Evolutionary conservation across 441 rosid genomes (phyloP), one percentile per base, ranked within the genome.

Genomic region (Biscutella laevigata): DNA sequence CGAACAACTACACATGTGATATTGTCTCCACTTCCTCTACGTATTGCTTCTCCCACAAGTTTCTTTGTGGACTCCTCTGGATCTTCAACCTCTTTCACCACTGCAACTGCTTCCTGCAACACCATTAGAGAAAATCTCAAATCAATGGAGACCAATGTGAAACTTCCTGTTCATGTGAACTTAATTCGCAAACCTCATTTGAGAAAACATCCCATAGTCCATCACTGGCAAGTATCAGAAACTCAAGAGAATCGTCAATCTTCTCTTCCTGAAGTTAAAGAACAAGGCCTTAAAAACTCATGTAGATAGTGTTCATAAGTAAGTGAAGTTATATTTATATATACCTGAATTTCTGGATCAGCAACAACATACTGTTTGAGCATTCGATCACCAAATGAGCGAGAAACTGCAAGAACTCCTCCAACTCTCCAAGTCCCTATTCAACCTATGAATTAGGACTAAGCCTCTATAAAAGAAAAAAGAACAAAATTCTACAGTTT

Each of bases 351-450:
- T 60, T 91, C 98, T 38, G 98, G 98, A 62, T 91, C 98, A 44
- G 98, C 96, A 67, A 91, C 96, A 71, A 91, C 98, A 66, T 79
- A 91, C 57, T 80, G 89, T 83, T 91, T 91, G 59, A 91, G 72
- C 21, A 85, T 77, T 58, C 85, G 71, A 70, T 88, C 96, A 59
- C 98, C 98, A 74, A 91, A 91, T 3, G 98, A 94, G 29, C 98
- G 98, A 63, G 98, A 91, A 62, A 91, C 95, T 4, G 98, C 98
- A 68, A 91, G 96, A 48, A 91, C 89, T 20, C 98, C 98, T 53
- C 96, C 98, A 26, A 91, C 98, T 66, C 98, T 82, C 98, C 98
- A 91, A 41, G 98, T 91, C 39, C 98, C 98, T 85, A 64, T 25
- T 14, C 59, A 62, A 37, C 46, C 33, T 12, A 19, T n/a, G 5